A percentile compares a stretch with the other conserved stretches of the same genome.
These are phyloP conservation scores for Triadica sebifera DNA, from an alignment of 345 rosid genomes.

Conservation along the genomic window DNA sequence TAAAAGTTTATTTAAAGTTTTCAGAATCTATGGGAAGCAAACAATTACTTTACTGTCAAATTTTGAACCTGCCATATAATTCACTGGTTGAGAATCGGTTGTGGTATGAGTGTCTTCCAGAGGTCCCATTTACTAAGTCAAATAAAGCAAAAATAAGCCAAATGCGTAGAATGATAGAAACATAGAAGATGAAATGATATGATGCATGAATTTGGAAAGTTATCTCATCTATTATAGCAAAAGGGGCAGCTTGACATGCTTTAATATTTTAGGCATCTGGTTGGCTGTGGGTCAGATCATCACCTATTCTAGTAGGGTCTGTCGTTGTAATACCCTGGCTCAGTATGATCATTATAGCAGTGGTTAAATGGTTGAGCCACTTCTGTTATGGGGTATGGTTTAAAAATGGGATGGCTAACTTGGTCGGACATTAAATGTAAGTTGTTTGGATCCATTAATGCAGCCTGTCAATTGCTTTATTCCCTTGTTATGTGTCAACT, in stretches of 20 bases:
- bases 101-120: background rate
- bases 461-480: constrained; percentile 17
- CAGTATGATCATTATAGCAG: background rate
- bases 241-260: constrained; percentile 12
- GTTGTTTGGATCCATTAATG: constrained; percentile 17
- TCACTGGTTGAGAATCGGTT: background rate
- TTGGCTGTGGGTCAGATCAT: constrained; percentile 9
- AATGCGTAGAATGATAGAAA: background rate
- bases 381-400: background rate
- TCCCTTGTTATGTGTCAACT: constrained; percentile 3
- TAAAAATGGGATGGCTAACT: background rate
- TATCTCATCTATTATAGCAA: background rate
- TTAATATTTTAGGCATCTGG: constrained; percentile 4
- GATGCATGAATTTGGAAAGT: background rate
- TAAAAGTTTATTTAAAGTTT: background rate
- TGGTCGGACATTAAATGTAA: constrained; percentile 1
- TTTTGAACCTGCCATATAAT: background rate
- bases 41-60: background rate
- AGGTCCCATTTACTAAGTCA: background rate
- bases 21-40: no score
- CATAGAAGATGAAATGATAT: background rate
- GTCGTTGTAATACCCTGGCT: background rate
- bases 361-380: background rate
- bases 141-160: background rate
- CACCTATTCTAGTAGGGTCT: background rate